These are phyloP conservation scores for Arthrobotrys conoides DNA, from an alignment of 2,329 filamentous ascomycete species.

Conservation along the genomic window DNA sequence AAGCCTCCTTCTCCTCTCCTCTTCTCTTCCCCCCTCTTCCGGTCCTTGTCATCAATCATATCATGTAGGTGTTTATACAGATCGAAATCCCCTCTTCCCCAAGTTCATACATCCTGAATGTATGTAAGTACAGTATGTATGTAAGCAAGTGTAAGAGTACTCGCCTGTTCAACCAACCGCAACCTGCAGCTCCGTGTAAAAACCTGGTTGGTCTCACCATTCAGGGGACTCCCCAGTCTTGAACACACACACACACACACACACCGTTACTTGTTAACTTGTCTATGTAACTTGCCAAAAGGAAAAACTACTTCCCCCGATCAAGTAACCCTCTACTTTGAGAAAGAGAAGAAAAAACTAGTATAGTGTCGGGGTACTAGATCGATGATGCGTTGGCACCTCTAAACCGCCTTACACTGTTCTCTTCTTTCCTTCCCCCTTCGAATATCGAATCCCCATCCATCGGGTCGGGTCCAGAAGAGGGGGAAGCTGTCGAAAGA, in stretches of 20 bases:
- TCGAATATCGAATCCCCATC: too few species aligned
- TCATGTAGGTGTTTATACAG: too few species aligned
- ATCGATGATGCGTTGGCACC: constrained; percentile 56
- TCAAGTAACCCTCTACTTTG: constrained; percentile 7
- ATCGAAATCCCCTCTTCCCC: background rate
- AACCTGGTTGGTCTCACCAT: constrained; percentile 51
- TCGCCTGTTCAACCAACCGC: constrained; percentile 23
- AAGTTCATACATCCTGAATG: background rate
- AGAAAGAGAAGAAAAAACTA: background rate
- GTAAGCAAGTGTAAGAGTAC: background rate
- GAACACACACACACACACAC: background rate
- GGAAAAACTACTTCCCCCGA: background rate
- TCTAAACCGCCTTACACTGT: constrained; percentile 32
- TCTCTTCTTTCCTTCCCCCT: too few species aligned
- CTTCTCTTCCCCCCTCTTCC: background rate
- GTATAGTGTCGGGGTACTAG: too few species aligned
- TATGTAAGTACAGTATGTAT: background rate
- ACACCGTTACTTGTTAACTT: constrained; percentile 5
- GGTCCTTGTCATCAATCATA: too few species aligned
- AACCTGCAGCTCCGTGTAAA: constrained; percentile 57
- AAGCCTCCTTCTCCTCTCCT: background rate
- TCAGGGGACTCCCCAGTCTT: constrained; percentile 20
- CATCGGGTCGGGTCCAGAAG: background rate
- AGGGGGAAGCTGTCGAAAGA: background rate
- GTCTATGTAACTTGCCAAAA: too few species aligned